Evolutionary conservation across 1,284 basidiomycete genomes (phyloP).

Genomic region (Cryptococcus depauperatus): DNA sequence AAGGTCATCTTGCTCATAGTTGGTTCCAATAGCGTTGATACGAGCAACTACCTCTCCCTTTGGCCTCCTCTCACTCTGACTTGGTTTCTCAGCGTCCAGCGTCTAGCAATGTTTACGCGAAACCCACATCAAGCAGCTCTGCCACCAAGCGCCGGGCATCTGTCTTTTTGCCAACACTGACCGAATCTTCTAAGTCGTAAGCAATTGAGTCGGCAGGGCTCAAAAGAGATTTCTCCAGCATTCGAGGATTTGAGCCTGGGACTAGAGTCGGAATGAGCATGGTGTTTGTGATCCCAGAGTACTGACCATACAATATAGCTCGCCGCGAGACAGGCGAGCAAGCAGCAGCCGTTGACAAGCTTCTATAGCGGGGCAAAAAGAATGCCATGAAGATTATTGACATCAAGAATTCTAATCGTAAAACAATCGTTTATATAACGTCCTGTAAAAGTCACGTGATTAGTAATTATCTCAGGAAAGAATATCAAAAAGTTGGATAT

Average conservation of each 20-base stretch:
- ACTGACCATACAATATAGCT: constrained; percentile 40
- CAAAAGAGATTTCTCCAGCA: constrained; percentile 67
- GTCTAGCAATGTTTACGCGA: background rate
- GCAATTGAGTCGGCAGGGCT: constrained; percentile 63
- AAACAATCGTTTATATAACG: too few relatives aligned
- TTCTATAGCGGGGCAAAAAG: too few relatives aligned
- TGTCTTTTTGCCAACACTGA: constrained; percentile 60
- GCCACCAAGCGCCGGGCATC: constrained; percentile 55
- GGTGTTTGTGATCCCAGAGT: too few relatives aligned
- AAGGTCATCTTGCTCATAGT: constrained; percentile 64
- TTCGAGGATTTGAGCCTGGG: constrained; percentile 65
- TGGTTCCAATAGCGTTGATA: constrained; percentile 65
- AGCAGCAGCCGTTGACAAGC: background rate
- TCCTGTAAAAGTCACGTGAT: too few relatives aligned
- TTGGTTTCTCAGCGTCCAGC: background rate
- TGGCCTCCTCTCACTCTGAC: constrained; percentile 22
- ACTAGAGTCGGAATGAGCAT: constrained; percentile 44
- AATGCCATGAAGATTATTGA: too few relatives aligned
- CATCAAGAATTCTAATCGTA: too few relatives aligned
- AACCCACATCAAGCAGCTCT: constrained; percentile 51
- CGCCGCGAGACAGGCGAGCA: constrained; percentile 24
- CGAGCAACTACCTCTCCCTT: constrained; percentile 59
- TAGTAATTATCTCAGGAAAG: too few relatives aligned
- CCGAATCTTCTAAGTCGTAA: constrained; percentile 80
- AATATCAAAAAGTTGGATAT: too few relatives aligned